A percentile compares a stretch with the other conserved stretches of the same genome.
phyloP scores from a whole-genome alignment of 768 basidiomycete species.

The Suillus hirtellus region DNA sequence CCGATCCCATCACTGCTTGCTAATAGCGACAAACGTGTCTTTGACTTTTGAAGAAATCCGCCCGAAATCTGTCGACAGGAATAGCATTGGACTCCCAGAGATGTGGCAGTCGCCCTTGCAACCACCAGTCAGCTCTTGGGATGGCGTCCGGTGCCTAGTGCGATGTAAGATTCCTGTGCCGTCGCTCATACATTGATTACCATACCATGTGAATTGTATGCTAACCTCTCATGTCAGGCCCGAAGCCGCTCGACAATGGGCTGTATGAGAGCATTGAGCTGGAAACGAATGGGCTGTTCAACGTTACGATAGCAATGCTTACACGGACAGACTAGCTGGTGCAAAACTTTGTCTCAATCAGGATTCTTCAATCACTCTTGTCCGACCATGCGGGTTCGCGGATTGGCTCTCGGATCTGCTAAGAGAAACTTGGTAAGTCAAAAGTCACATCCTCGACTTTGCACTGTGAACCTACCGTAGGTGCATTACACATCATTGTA shows the following conservation, averaged over 20 bases:
- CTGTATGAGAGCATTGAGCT: neutral
- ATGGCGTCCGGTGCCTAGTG: conserved; percentile 8
- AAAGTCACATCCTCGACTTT: neutral
- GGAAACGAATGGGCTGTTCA: neutral
- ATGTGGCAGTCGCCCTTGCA: conserved; percentile 11
- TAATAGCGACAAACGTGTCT: conserved; percentile 17
- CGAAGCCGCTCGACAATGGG: neutral
- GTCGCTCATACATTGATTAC: neutral
- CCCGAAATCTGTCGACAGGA: conserved; percentile 12
- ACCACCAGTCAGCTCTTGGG: conserved; percentile 4
- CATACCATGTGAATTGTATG: conserved; percentile 15
- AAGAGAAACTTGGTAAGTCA: conserved; percentile 1
- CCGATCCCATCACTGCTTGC: conserved; percentile 9
- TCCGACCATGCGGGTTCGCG: neutral
- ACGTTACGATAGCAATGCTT: conserved; percentile 2
- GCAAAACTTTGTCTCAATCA: neutral
- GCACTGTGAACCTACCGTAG: neutral
- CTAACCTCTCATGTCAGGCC: conserved; percentile 16
- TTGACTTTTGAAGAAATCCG: conserved; percentile 9
- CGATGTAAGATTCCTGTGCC: neutral
- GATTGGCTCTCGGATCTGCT: neutral
- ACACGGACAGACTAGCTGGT: neutral
- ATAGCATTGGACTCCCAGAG: conserved; percentile 18
- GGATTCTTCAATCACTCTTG: neutral
- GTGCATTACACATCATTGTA: neutral